A percentile compares a stretch with the other conserved stretches of the same genome.
Evolutionary conservation across 495 filamentous ascomycete species (phyloP).

Genomic region (Lophium mytilinum): DNA sequence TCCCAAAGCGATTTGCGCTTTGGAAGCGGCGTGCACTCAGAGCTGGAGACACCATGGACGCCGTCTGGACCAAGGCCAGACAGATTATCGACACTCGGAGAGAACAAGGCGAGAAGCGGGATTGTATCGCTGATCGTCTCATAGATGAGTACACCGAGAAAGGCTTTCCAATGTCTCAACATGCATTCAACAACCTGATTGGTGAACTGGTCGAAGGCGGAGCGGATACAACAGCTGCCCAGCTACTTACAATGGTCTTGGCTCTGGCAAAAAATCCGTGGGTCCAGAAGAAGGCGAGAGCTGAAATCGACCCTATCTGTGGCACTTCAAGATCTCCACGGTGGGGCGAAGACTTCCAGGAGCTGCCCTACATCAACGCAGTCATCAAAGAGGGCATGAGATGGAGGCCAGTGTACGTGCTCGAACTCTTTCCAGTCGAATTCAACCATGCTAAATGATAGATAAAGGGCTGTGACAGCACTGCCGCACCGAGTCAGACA

Average conservation of each 20-base stretch:
- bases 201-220: constrained; percentile 2
- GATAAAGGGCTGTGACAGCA: background rate
- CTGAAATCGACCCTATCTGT: too few relatives aligned
- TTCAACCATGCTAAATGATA: background rate
- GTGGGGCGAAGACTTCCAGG: too few relatives aligned
- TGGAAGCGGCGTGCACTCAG: constrained; percentile 2
- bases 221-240: constrained; percentile 4
- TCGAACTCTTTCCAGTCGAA: background rate
- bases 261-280: constrained; percentile 6
- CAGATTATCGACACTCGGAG: background rate
- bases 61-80: constrained; percentile 1
- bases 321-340: background rate
- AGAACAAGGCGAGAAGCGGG: constrained; percentile 2
- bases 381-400: background rate
- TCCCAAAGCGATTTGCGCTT: constrained; percentile 3
- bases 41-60: background rate
- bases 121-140: constrained; percentile 2
- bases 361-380: background rate
- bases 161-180: background rate
- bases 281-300: constrained; percentile 28
- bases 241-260: constrained; percentile 2
- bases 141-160: background rate
- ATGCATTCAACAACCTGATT: constrained; percentile 3
- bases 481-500: background rate
- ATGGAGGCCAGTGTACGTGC: background rate